phyloP scores from a whole-genome alignment of 257 asterid species.

The Solanum pennellii region DNA sequence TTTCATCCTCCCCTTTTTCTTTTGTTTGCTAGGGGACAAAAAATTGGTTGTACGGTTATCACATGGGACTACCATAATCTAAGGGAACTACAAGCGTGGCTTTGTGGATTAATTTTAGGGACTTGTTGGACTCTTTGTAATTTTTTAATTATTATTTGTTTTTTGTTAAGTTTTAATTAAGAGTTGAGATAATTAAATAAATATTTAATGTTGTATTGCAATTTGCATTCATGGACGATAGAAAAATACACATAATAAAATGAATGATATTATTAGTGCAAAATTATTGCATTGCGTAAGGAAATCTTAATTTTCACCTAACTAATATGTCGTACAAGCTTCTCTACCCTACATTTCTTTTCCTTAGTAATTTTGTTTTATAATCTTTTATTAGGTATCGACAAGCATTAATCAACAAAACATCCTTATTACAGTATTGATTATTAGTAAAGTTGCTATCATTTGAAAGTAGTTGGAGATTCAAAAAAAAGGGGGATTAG shows the following conservation, averaged over 20 bases:
- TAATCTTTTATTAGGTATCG: background rate
- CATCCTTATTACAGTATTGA: background rate
- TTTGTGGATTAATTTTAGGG: slow-evolving; percentile 7
- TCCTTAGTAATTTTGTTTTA: background rate
- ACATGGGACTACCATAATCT: slow-evolving; percentile 30
- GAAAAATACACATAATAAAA: background rate
- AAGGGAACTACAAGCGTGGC: slow-evolving; percentile 15
- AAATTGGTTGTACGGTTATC: slow-evolving; percentile 23
- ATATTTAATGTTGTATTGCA: slow-evolving; percentile 17
- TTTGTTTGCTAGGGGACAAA: slow-evolving; percentile 10
- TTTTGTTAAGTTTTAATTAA: background rate
- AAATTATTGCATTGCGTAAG: background rate
- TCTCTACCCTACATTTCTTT: background rate
- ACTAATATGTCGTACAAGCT: background rate
- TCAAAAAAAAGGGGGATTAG: background rate
- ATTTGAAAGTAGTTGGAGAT: background rate
- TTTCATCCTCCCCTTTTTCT: background rate
- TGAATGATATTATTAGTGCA: background rate
- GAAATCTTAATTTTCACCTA: background rate
- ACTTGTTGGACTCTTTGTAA: slow-evolving; percentile 14
- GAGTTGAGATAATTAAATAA: background rate
- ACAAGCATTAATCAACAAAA: background rate
- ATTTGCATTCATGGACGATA: background rate
- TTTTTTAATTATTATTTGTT: background rate
- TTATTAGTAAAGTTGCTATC: background rate